Base-by-base conservation (phyloP, 495 filamentous ascomycete genomes). In the Glutinoglossum americanum region DNA sequence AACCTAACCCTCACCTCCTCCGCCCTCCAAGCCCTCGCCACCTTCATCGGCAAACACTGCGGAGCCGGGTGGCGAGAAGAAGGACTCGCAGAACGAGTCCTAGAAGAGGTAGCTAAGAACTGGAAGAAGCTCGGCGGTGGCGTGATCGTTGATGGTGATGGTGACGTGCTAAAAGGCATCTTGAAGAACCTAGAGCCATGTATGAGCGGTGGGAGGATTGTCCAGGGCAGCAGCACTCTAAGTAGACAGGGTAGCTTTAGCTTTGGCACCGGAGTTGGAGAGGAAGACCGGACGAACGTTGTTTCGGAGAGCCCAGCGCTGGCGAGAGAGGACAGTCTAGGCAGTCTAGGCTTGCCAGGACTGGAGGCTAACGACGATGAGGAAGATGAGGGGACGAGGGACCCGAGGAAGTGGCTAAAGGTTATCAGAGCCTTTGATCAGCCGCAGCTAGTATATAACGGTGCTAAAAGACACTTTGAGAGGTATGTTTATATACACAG, bases 61-160 rank as follows among this genome's bases (percentile, higher is more conserved):
- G 92, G 92, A 49, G 84, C 88, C 39, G 89, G 83, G 80, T 98
- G 92, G 92, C 78, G 92, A 61, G 88, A 97, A 71, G 88, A 90
- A 67, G 92, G 92, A 0, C 71, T 95, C 10, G 92, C 89, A 5
- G 92, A 98, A 65, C 83, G 81, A 63, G 85, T 95, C 7, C 70
- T 97, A 21, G 93, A 97, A 62, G 90, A 97, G 67, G 80, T 88
- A 15, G 88, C 93, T 0, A 82, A 82, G 67, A 76, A 74, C 58
- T 98, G 92, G 93, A 95, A 90, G 70, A 85, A 82, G 59, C 76
- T 80, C 58, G 74, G 78, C 0, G 85, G 86, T 3, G 84, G 84
- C 23, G 86, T 95, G 25, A 90, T 97, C 59, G 86, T 97, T 1
- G 87, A 93, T 56, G 87, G 78, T 11, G 88, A 86, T 59, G 75